A percentile compares a stretch with the other conserved stretches of the same genome.
These are phyloP conservation scores for Penicillium taxi DNA, from an alignment of 495 filamentous ascomycete genomes.

Conservation along the genomic window DNA sequence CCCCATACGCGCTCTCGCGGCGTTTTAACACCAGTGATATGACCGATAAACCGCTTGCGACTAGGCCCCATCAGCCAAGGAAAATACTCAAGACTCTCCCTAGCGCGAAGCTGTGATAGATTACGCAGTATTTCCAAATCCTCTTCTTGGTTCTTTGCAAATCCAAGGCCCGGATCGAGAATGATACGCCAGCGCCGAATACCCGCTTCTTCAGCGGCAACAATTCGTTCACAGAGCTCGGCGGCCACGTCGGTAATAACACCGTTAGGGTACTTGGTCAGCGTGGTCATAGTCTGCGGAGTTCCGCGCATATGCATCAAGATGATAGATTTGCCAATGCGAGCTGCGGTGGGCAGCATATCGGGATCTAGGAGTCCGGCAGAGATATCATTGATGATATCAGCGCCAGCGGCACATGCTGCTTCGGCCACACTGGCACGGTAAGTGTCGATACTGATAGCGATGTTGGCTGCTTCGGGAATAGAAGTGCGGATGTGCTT, in stretches of 20 bases:
- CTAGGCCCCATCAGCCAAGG: slow-evolving; percentile 90
- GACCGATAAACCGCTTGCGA: slow-evolving; percentile 83
- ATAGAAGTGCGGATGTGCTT: slow-evolving; percentile 56
- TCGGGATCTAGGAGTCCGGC: slow-evolving; percentile 68
- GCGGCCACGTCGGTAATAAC: slow-evolving; percentile 58
- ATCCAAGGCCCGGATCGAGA: slow-evolving; percentile 88
- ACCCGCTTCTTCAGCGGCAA: slow-evolving; percentile 72
- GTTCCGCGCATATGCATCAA: slow-evolving; percentile 95
- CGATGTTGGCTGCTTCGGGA: slow-evolving; percentile 50
- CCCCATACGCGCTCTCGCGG: slow-evolving; percentile 66
- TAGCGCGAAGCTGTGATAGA: slow-evolving; percentile 52
- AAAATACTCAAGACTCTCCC: slow-evolving; percentile 57
- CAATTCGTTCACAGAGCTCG: slow-evolving; percentile 64
- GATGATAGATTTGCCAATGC: slow-evolving; percentile 71
- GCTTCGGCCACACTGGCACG: slow-evolving; percentile 74
- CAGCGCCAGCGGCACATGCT: slow-evolving; percentile 73
- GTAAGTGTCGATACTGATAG: slow-evolving; percentile 89
- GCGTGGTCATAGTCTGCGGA: slow-evolving; percentile 69
- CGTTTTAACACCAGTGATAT: slow-evolving; percentile 67
- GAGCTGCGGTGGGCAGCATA: slow-evolving; percentile 77
- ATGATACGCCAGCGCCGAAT: slow-evolving; percentile 89
- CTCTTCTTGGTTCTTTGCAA: slow-evolving; percentile 74
- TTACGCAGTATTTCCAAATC: slow-evolving; percentile 72
- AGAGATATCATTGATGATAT: slow-evolving; percentile 94
- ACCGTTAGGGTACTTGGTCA: slow-evolving; percentile 64